phyloP scores from a whole-genome alignment of 129 eudicot species.

The Mikania micrantha region DNA sequence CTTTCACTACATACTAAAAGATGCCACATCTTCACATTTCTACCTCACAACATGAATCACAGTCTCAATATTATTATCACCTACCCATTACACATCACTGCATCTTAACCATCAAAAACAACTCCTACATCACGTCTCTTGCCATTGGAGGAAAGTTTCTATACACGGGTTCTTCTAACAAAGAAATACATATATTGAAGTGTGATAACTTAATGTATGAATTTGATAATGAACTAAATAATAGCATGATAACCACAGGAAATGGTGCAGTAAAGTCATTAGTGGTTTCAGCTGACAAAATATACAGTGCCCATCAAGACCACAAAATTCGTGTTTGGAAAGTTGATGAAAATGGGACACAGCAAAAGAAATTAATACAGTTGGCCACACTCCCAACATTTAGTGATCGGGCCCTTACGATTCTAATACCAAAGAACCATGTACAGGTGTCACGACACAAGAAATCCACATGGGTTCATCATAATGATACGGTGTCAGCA shows the following conservation, averaged over 20 bases:
- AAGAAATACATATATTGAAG: constrained; percentile 48
- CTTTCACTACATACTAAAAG: constrained; percentile 20
- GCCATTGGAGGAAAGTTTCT: constrained; percentile 45
- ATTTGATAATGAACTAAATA: constrained; percentile 24
- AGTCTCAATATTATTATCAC: constrained; percentile 23
- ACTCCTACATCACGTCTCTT: constrained; percentile 64
- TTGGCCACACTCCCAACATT: constrained; percentile 65
- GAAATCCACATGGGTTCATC: constrained; percentile 66
- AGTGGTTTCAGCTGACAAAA: constrained; percentile 33
- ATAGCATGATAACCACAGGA: constrained; percentile 29
- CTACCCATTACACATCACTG: constrained; percentile 32
- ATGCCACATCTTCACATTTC: constrained; percentile 35
- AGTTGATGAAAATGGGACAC: constrained; percentile 26
- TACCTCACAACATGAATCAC: constrained; percentile 27
- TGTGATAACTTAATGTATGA: constrained; percentile 31
- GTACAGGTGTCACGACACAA: constrained; percentile 46
- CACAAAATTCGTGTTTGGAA: constrained; percentile 57
- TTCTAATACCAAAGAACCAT: constrained; percentile 46
- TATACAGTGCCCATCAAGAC: constrained; percentile 69
- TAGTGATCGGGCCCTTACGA: constrained; percentile 39
- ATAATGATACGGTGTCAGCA: constrained; percentile 54
- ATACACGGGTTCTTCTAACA: constrained; percentile 62
- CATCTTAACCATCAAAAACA: constrained; percentile 48
- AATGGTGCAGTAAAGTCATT: constrained; percentile 60
- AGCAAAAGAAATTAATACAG: constrained; percentile 31